phyloP scores from a whole-genome alignment of 1,139 yeast species.

The Geotrichum reessii region DNA sequence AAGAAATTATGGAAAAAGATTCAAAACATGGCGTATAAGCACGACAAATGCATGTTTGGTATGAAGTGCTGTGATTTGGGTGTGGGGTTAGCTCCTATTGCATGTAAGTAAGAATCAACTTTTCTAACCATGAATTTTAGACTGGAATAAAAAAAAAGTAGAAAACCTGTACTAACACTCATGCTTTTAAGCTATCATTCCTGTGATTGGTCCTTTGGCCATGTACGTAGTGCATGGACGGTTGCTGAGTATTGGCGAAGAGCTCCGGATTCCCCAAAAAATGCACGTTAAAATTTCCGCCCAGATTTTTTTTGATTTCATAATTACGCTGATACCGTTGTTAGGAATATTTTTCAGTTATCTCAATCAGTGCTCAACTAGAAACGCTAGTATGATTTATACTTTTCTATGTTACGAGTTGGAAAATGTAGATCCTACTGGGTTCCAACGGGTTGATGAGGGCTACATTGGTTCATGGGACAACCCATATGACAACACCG shows the following conservation, averaged over 20 bases:
- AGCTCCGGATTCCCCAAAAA: slow-evolving; percentile 53
- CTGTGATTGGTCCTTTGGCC: slow-evolving; percentile 71
- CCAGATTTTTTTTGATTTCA: slow-evolving; percentile 64
- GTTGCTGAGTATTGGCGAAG: slow-evolving; percentile 54
- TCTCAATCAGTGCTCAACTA: slow-evolving; percentile 80
- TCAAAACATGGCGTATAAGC: slow-evolving; percentile 77
- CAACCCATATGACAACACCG: neutral
- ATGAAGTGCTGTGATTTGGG: slow-evolving; percentile 53
- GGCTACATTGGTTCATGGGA: neutral
- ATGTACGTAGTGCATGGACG: slow-evolving; percentile 76
- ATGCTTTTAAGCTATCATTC: slow-evolving; percentile 48
- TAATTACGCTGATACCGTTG: slow-evolving; percentile 71
- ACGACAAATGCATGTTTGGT: slow-evolving; percentile 72
- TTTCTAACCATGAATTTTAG: slow-evolving; percentile 5
- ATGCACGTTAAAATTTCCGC: slow-evolving; percentile 64
- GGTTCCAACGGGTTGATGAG: neutral
- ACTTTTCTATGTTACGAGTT: slow-evolving; percentile 31
- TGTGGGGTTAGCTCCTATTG: slow-evolving; percentile 61
- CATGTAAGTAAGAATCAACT: slow-evolving; percentile 7
- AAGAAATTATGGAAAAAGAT: slow-evolving; percentile 63
- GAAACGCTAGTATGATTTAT: slow-evolving; percentile 74
- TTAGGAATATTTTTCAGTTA: slow-evolving; percentile 72
- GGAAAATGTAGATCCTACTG: slow-evolving; percentile 15
- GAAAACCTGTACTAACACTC: slow-evolving; percentile 21
- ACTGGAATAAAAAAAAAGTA: slow-evolving; percentile 18